Conservation (phyloP, 1,139 yeast genomes). For the Kurtzmaniella quercitrusa region DNA sequence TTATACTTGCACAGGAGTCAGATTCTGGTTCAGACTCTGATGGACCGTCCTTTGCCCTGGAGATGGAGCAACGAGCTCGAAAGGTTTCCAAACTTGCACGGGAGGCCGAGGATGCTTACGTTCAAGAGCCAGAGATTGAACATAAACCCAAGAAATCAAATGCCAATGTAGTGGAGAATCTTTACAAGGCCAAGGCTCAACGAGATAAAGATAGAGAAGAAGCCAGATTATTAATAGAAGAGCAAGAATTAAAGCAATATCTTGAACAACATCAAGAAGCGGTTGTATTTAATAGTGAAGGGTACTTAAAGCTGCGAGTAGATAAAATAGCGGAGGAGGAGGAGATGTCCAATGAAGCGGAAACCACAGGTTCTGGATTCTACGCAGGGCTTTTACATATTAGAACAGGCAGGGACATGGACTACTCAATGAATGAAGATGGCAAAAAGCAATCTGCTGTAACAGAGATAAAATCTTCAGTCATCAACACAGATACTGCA, state of each 20-base stretch:
- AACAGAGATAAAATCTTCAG: too few species aligned
- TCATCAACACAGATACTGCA: too few species aligned
- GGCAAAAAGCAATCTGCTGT: background rate
- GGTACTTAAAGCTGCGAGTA: background rate
- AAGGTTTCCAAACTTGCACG: background rate
- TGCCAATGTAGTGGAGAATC: background rate
- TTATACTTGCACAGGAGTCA: background rate
- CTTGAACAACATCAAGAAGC: background rate
- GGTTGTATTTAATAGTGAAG: background rate
- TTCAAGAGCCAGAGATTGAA: background rate
- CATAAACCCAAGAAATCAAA: background rate
- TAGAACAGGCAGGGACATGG: background rate
- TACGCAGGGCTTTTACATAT: background rate
- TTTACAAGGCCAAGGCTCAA: background rate
- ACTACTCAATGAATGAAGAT: background rate
- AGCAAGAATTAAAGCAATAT: background rate
- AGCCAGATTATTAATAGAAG: background rate
- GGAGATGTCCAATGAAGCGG: background rate
- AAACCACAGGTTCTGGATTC: background rate
- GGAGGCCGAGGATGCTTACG: background rate
- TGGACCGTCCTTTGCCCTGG: background rate
- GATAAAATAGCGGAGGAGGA: background rate
- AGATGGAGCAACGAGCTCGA: background rate
- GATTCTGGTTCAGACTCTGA: background rate
- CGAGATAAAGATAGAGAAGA: background rate